phyloP scores from a whole-genome alignment of 306 rosid genomes.

The Carpinus fangiana region DNA sequence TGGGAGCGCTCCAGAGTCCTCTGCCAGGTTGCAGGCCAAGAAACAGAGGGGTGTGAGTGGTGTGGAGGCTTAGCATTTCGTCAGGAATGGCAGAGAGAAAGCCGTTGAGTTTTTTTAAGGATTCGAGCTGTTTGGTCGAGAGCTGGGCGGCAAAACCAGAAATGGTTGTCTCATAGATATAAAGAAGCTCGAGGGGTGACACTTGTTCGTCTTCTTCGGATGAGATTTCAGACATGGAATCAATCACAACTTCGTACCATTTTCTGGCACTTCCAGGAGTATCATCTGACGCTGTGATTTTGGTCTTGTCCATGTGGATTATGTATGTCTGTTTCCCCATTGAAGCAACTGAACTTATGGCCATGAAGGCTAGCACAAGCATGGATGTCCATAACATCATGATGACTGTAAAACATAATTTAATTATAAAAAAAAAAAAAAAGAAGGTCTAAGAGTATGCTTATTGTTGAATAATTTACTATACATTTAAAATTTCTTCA shows the following conservation, averaged over 20 bases:
- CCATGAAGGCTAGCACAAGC: slow-evolving; percentile 42
- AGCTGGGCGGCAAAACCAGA: slow-evolving; percentile 66
- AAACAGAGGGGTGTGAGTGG: slow-evolving; percentile 57
- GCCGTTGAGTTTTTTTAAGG: slow-evolving; percentile 45
- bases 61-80: slow-evolving; percentile 59
- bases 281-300: slow-evolving; percentile 36
- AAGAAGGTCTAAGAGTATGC: background rate
- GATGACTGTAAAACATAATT: slow-evolving; percentile 32
- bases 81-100: slow-evolving; percentile 60
- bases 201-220: slow-evolving; percentile 22
- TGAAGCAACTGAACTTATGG: slow-evolving; percentile 41
- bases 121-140: slow-evolving; percentile 44
- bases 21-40: slow-evolving; percentile 49
- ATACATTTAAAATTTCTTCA: slow-evolving; percentile 6
- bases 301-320: slow-evolving; percentile 63
- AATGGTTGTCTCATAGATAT: slow-evolving; percentile 52
- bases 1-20: slow-evolving; percentile 58
- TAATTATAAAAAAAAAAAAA: background rate
- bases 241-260: slow-evolving; percentile 47
- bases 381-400: slow-evolving; percentile 38
- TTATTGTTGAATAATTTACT: slow-evolving; percentile 11
- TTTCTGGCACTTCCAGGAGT: slow-evolving; percentile 37
- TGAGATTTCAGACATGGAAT: slow-evolving; percentile 39
- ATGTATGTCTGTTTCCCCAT: slow-evolving; percentile 51
- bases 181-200: slow-evolving; percentile 46